These are phyloP conservation scores for Colletotrichum musae DNA, from an alignment of 2,329 filamentous ascomycete species.

Conservation along the genomic window DNA sequence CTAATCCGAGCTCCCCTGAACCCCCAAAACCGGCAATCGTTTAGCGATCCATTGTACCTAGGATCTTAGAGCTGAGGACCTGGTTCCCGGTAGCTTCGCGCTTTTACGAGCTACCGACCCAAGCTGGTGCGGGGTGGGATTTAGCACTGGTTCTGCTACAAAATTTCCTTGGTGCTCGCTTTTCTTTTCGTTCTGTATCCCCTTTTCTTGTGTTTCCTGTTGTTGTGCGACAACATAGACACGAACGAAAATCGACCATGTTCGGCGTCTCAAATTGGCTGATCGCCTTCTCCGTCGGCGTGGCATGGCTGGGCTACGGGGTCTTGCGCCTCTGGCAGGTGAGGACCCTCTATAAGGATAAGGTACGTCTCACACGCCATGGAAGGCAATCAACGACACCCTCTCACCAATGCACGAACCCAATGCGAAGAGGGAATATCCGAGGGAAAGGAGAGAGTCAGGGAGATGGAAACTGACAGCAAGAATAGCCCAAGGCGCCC, in stretches of 20 bases:
- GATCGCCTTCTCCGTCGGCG: conserved; percentile 8
- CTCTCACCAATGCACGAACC: no score
- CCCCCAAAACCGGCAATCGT: no score
- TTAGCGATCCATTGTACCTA: no score
- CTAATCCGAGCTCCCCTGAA: no score
- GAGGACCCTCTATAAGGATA: conserved; percentile 29
- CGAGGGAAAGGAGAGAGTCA: not conserved
- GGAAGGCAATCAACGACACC: no score
- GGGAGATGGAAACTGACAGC: not conserved
- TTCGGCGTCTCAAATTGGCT: conserved; percentile 22
- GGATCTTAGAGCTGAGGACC: no score
- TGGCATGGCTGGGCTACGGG: conserved; percentile 27
- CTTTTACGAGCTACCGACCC: no score
- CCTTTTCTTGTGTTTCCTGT: not conserved
- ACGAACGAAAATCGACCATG: conserved; percentile 1
- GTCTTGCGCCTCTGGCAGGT: conserved; percentile 24
- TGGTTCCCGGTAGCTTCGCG: not conserved
- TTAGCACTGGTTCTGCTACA: no score
- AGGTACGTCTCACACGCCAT: conserved; percentile 8
- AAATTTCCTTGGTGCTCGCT: no score
- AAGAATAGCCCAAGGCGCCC: conserved; percentile 17
- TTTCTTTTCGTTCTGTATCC: not conserved
- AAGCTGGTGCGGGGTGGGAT: no score
- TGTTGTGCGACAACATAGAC: not conserved
- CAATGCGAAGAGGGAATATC: no score